Conservation (phyloP, 1,284 basidiomycete genomes). For the Pterulicium gracile region DNA sequence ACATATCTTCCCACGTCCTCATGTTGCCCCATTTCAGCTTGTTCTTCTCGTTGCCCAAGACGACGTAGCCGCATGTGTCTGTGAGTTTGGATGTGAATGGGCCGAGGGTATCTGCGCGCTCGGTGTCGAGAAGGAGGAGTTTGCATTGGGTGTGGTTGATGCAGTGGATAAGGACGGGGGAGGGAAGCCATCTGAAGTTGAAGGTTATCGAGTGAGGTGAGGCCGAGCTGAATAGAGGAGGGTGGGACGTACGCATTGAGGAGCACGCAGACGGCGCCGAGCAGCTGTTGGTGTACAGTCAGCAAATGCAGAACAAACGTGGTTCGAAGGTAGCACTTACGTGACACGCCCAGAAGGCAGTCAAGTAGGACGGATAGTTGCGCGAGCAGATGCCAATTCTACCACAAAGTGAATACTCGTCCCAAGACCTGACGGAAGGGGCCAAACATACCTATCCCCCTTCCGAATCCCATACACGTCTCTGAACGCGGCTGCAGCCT, state of each 20-base stretch:
- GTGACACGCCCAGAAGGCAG: slow-evolving; percentile 44
- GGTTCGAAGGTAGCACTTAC: slow-evolving; percentile 15
- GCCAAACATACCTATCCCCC: slow-evolving; percentile 22
- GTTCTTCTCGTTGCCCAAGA: slow-evolving; percentile 25
- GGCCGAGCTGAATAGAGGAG: too few relatives aligned
- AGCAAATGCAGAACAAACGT: slow-evolving; percentile 3
- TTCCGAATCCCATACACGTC: slow-evolving; percentile 41
- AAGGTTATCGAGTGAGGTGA: too few relatives aligned
- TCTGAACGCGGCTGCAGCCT: slow-evolving; percentile 35
- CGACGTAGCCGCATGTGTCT: slow-evolving; percentile 21
- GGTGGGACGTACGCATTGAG: slow-evolving; percentile 55
- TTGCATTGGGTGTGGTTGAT: slow-evolving; percentile 38
- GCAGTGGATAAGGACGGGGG: slow-evolving; percentile 37
- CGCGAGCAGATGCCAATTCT: slow-evolving; percentile 48
- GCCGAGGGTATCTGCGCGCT: slow-evolving; percentile 32
- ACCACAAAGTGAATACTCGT: too few relatives aligned
- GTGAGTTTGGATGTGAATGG: slow-evolving; percentile 18
- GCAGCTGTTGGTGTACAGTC: slow-evolving; percentile 20
- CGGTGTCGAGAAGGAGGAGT: slow-evolving; percentile 43
- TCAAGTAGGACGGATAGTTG: slow-evolving; percentile 45
- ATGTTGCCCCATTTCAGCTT: slow-evolving; percentile 28
- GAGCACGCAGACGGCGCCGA: slow-evolving; percentile 39
- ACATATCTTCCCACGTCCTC: slow-evolving; percentile 22
- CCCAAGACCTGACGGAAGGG: too few relatives aligned
- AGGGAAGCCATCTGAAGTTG: slow-evolving; percentile 43